phyloP scores from a whole-genome alignment of 192 early-diverging fungal genomes.

The Jimgerdemannia flammicorona region DNA sequence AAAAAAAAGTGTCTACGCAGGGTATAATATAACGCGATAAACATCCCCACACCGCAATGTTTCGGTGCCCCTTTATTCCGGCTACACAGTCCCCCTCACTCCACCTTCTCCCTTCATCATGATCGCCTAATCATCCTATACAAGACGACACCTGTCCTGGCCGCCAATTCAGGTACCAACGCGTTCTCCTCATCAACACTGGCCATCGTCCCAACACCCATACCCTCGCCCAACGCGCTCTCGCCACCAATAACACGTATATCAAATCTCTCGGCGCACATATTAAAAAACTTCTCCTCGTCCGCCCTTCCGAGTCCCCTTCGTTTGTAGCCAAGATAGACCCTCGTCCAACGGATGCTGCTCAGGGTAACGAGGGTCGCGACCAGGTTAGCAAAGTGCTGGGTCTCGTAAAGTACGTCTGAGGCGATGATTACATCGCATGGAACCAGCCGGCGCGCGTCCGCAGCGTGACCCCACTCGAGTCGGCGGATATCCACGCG shows the following conservation, averaged over 20 bases:
- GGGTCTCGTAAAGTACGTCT: constrained; percentile 43
- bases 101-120: not conserved
- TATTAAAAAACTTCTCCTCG: constrained; percentile 31
- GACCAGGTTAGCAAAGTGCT: constrained; percentile 25
- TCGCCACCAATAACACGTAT: constrained; percentile 6
- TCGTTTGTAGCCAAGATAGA: constrained; percentile 45
- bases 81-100: no score
- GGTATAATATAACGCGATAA: no score
- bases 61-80: no score
- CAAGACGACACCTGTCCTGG: not conserved
- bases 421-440: constrained; percentile 45
- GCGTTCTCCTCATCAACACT: not conserved
- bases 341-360: constrained; percentile 13
- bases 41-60: no score
- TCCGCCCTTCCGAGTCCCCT: constrained; percentile 21
- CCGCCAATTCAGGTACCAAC: not conserved
- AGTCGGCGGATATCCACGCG: constrained; percentile 6
- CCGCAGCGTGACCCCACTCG: constrained; percentile 15
- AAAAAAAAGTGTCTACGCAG: no score
- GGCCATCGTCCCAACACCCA: not conserved
- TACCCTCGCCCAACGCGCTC: not conserved
- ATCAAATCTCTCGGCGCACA: constrained; percentile 17
- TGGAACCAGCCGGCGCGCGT: not conserved
- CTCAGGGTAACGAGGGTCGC: constrained; percentile 35
- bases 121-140: not conserved